Evolutionary conservation across 352 stramenopile genomes (phyloP), one percentile per base, ranked within the genome.

Genomic region (Globisporangium sylvaticum): DNA sequence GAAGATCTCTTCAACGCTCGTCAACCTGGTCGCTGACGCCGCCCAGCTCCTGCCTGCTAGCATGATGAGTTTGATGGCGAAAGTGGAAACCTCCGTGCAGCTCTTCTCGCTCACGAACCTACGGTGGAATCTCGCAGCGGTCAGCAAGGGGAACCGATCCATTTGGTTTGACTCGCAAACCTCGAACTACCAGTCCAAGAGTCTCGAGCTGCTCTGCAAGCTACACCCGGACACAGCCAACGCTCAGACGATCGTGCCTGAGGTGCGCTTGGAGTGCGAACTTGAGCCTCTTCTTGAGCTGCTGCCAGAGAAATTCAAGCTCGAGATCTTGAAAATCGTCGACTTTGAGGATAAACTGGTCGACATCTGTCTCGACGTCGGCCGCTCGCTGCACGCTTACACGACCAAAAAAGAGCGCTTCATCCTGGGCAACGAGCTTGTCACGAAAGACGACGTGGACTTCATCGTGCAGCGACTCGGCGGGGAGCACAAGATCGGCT

Each of bases 391-490:
- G 1, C 74, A 73, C 22, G 77, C 61, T 3, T 84, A 81, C 62
- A 63, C 65, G 1, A 71, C 66, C n/a, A 73, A 64, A 24, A 60
- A 70, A 4, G 62, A 83, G 44, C 74, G 78, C 0, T 32, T 81
- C 1, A 22, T 65, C 0, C 64, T 82, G 34, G 67, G 70, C 15
- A 64, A 79, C 37, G 27, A 79, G 6, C 48, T 80, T 15, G 74
- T 94, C 1, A 67, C 72, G 1, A 70, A 70, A 14, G 68, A 82
- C 2, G 78, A 91, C 8, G 72, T 95, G 18, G 65, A 84, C n/a
- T 70, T 80, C 14, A 77, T 95, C 7, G 54, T 90, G 0, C 31
- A 54, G 8, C 68, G 70, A 1, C 39, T 93, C 1, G 75, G 83
- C 25, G 76, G 76, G 29, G 68, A 78, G 61, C 62, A 61, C 58